Conservation (phyloP, 2,329 filamentous ascomycete genomes). For the Aureobasidium leucospermi region DNA sequence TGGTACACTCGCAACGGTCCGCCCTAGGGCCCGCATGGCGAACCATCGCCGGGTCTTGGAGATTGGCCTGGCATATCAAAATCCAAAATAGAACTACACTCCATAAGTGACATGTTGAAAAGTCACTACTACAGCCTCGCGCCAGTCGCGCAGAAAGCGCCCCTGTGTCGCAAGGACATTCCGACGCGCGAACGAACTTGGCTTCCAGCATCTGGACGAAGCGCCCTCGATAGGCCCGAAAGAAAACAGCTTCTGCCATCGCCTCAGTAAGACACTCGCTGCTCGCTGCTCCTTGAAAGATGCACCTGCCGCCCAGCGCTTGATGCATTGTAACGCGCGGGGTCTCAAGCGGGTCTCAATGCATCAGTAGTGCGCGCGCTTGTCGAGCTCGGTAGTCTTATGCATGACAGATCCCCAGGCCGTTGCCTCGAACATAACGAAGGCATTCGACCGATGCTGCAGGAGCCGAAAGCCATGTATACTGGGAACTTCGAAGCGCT, state of each 20-base stretch:
- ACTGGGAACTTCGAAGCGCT: not conserved
- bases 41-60: conserved; percentile 7
- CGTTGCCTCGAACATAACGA: conserved; percentile 4
- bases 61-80: conserved; percentile 6
- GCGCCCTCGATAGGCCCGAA: not conserved
- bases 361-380: conserved; percentile 10
- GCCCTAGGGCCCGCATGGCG: conserved; percentile 6
- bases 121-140: not conserved
- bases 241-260: not conserved
- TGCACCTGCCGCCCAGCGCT: not conserved
- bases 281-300: not conserved
- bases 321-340: not conserved
- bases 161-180: not conserved
- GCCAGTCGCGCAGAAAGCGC: not conserved
- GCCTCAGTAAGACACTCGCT: not conserved
- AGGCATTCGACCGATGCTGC: not conserved
- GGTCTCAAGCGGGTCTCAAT: conserved; percentile 1
- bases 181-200: not conserved
- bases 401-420: not conserved
- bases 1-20: conserved; percentile 14
- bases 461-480: not conserved
- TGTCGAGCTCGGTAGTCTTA: conserved; percentile 1
- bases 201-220: not conserved
- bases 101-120: conserved; percentile 1
- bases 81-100: conserved; percentile 9